These are phyloP conservation scores for Elsinoe batatas DNA, from an alignment of 2,329 filamentous ascomycete genomes.

Conservation along the genomic window DNA sequence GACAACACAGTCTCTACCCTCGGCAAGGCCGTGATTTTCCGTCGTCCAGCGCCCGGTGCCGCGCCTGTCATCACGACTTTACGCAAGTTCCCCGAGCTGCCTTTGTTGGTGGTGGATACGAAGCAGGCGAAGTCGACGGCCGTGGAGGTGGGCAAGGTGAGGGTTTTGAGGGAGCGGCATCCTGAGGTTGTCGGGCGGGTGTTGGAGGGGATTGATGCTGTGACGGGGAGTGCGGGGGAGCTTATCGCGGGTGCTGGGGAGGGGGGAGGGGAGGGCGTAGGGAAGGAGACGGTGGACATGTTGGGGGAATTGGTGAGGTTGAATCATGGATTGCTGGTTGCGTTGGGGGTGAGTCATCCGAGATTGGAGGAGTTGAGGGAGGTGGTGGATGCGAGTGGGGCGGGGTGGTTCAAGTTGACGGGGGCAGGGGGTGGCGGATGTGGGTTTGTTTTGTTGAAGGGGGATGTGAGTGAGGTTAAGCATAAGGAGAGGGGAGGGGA, in stretches of 20 bases:
- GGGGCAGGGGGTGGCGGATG: constrained; percentile 93
- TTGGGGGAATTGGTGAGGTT: constrained; percentile 62
- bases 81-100: constrained; percentile 83
- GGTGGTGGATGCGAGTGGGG: constrained; percentile 75
- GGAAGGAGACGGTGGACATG: constrained; percentile 59
- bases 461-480: constrained; percentile 40
- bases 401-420: constrained; percentile 96
- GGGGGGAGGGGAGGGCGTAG: constrained; percentile 31
- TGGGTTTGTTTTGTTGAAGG: constrained; percentile 80
- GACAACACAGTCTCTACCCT: constrained; percentile 94
- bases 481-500: constrained; percentile 9
- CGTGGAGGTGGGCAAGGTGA: constrained; percentile 79
- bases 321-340: constrained; percentile 87
- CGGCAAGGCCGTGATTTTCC: constrained; percentile 89
- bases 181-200: constrained; percentile 71
- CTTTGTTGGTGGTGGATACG: constrained; percentile 82
- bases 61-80: constrained; percentile 68
- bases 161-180: constrained; percentile 57
- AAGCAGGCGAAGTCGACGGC: constrained; percentile 77
- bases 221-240: constrained; percentile 50
- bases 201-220: constrained; percentile 72
- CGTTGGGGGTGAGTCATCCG: constrained; percentile 88
- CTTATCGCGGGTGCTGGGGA: constrained; percentile 33
- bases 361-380: constrained; percentile 85
- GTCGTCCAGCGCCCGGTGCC: constrained; percentile 62